These are phyloP conservation scores for Talaromyces ruber DNA, from an alignment of 495 filamentous ascomycete genomes.

Conservation along the genomic window DNA sequence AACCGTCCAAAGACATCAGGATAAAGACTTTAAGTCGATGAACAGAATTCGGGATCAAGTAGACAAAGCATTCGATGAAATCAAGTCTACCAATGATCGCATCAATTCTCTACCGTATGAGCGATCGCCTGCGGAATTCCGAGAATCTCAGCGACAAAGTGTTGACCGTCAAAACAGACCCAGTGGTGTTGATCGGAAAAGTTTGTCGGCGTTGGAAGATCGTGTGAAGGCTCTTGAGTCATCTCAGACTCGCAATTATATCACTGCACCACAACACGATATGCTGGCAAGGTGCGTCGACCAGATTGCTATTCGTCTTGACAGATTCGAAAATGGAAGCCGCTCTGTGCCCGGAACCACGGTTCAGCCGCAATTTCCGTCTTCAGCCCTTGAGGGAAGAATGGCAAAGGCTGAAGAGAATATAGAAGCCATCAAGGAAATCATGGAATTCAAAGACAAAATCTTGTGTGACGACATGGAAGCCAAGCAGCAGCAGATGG, in stretches of 20 bases:
- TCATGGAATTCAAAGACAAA: constrained; percentile 14
- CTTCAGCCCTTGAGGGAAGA: background rate
- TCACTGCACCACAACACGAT: background rate
- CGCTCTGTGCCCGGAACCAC: background rate
- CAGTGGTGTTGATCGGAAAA: background rate
- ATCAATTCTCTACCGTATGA: background rate
- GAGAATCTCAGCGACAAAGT: background rate
- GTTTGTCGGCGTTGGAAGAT: background rate
- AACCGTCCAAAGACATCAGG: background rate
- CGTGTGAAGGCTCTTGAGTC: background rate
- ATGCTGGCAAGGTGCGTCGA: background rate
- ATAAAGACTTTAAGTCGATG: background rate
- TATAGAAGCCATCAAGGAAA: constrained; percentile 8
- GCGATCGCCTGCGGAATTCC: background rate
- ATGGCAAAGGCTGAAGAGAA: constrained; percentile 2
- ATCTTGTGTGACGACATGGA: background rate
- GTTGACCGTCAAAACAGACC: background rate
- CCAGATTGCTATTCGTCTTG: background rate
- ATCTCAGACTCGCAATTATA: background rate
- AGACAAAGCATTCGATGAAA: background rate
- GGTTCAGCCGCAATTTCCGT: background rate
- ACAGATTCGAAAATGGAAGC: background rate
- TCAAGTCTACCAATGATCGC: background rate
- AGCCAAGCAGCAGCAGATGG: background rate
- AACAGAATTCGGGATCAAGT: background rate